Conservation (phyloP, 1,284 basidiomycete genomes). For the Moesziomyces antarcticus region DNA sequence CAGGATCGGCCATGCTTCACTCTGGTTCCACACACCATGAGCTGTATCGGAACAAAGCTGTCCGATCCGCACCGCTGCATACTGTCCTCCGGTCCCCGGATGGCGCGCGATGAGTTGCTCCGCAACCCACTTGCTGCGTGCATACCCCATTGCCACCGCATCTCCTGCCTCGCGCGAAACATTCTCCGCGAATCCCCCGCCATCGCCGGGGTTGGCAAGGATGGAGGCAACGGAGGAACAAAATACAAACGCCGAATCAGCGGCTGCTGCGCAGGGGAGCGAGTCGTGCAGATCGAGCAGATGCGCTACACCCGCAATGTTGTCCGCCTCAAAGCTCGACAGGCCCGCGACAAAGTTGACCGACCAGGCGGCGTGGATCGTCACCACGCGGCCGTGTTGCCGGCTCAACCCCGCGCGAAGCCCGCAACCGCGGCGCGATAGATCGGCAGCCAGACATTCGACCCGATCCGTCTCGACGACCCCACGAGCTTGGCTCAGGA, state of each 20-base stretch:
- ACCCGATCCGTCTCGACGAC: conserved; percentile 21
- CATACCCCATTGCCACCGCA: conserved; percentile 40
- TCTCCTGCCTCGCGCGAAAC: conserved; percentile 4
- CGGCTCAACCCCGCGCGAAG: neutral
- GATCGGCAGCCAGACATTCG: conserved; percentile 37
- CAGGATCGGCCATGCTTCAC: conserved; percentile 71
- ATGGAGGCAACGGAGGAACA: conserved; percentile 71
- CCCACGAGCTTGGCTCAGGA: conserved; percentile 47
- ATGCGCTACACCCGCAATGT: conserved; percentile 31
- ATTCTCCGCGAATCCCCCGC: conserved; percentile 1
- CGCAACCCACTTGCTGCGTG: conserved; percentile 73
- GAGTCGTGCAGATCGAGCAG: conserved; percentile 54
- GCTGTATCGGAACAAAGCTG: conserved; percentile 73
- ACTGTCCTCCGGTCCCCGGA: neutral
- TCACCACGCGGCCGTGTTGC: conserved; percentile 3
- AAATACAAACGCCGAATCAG: conserved; percentile 68
- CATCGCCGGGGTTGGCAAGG: conserved; percentile 68
- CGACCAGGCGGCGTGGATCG: conserved; percentile 56
- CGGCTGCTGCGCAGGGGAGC: conserved; percentile 52
- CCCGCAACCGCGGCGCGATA: conserved; percentile 23
- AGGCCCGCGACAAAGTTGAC: conserved; percentile 58
- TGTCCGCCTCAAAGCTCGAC: conserved; percentile 41
- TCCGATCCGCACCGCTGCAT: conserved; percentile 67
- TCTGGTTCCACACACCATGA: conserved; percentile 75
- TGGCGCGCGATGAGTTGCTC: conserved; percentile 72